A percentile compares a stretch with the other conserved stretches of the same genome.
These are phyloP conservation scores for Umbelopsis ramanniana DNA, from an alignment of 192 early-diverging fungal genomes.

Conservation along the genomic window DNA sequence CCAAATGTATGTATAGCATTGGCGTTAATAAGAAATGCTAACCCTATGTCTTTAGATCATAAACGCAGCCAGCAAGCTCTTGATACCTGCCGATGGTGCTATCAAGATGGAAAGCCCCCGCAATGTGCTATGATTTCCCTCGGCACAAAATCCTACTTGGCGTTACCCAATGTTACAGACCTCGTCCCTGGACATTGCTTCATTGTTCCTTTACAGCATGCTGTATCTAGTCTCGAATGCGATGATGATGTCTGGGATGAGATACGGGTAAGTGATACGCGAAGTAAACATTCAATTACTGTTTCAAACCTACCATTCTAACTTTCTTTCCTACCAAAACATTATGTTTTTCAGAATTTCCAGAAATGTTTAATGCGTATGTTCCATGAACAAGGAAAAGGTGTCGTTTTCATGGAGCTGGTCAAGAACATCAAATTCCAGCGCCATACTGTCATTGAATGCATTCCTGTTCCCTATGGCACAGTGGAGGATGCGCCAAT, in stretches of 20 bases:
- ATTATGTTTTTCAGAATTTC: constrained; percentile 68
- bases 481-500: constrained; percentile 76
- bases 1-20: background rate
- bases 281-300: no score
- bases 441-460: constrained; percentile 89
- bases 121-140: constrained; percentile 73
- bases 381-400: constrained; percentile 71
- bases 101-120: constrained; percentile 70
- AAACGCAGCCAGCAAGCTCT: constrained; percentile 65
- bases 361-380: constrained; percentile 93
- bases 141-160: constrained; percentile 79
- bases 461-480: constrained; percentile 86
- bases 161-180: constrained; percentile 71
- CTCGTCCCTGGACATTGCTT: constrained; percentile 87
- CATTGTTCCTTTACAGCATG: constrained; percentile 91
- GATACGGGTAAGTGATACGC: constrained; percentile 63
- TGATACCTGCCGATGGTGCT: constrained; percentile 80
- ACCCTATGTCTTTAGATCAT: constrained; percentile 56
- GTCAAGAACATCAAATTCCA: constrained; percentile 77
- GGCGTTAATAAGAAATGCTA: background rate
- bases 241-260: constrained; percentile 95
- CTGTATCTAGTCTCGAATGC: constrained; percentile 77
- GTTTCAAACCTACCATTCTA: no score
- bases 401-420: constrained; percentile 89
- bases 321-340: background rate